phyloP scores from a whole-genome alignment of 768 basidiomycete species.

The Agaricus subrufescens region DNA sequence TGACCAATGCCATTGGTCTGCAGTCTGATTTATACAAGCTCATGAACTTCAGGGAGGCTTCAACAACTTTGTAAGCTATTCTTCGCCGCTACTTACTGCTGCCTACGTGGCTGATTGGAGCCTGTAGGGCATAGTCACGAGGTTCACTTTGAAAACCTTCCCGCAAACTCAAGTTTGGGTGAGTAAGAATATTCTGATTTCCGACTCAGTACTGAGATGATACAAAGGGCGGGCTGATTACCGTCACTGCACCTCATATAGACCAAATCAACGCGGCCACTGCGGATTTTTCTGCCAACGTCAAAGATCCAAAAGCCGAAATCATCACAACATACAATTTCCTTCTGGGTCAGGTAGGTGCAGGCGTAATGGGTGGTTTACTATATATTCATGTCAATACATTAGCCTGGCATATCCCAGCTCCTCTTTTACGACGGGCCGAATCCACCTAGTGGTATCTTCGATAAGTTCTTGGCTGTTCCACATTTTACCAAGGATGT shows the following conservation, averaged over 20 bases:
- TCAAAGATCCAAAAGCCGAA: conserved; percentile 48
- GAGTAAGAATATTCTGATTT: conserved; percentile 12
- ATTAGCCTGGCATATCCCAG: conserved; percentile 16
- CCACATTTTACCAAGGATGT: conserved; percentile 36
- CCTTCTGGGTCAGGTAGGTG: conserved; percentile 14
- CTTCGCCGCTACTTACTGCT: not conserved
- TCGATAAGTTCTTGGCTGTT: conserved; percentile 46
- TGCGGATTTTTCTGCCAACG: conserved; percentile 31
- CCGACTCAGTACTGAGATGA: not conserved
- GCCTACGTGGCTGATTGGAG: conserved; percentile 10
- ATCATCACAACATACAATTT: conserved; percentile 45
- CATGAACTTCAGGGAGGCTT: conserved; percentile 41
- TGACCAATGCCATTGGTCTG: not conserved
- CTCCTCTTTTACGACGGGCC: conserved; percentile 62
- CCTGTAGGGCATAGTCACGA: conserved; percentile 52
- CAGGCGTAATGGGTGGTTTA: not conserved
- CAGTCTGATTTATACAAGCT: not conserved
- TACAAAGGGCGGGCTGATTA: conserved; percentile 47
- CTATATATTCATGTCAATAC: not conserved
- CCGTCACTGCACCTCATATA: conserved; percentile 19
- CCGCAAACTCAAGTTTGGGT: conserved; percentile 63
- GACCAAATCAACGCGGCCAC: conserved; percentile 30
- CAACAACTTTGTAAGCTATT: conserved; percentile 49
- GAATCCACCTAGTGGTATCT: conserved; percentile 40
- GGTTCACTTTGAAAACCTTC: conserved; percentile 47